Conservation (phyloP, 306 rosid species). For the Quercus engelmannii region DNA sequence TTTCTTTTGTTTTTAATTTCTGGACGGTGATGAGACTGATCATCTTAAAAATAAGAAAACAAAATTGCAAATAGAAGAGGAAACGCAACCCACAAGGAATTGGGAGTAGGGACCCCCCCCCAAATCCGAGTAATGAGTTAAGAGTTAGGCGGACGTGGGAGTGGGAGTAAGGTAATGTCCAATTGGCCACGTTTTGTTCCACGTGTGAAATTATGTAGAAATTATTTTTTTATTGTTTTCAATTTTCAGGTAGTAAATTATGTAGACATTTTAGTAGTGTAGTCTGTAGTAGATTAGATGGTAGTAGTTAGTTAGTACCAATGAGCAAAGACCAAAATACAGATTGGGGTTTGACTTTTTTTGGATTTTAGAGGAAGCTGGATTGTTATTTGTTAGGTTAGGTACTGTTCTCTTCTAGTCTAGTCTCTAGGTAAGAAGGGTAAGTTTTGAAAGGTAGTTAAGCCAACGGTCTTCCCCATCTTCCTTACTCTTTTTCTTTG, state of each 20-base stretch:
- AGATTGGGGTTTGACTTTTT: neutral
- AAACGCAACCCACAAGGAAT: too few species aligned
- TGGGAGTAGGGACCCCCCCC: neutral
- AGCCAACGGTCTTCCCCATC: constrained; percentile 20
- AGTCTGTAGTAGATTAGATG: too few species aligned
- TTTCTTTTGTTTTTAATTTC: too few species aligned
- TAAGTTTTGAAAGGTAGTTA: constrained; percentile 45
- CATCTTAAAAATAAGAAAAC: too few species aligned
- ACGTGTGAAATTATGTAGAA: neutral
- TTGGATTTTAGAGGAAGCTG: neutral
- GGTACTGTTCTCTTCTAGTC: constrained; percentile 1
- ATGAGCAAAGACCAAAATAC: neutral
- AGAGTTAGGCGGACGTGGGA: too few species aligned
- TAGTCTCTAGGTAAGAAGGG: constrained; percentile 15
- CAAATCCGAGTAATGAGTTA: neutral
- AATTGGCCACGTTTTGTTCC: neutral
- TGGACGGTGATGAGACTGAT: too few species aligned
- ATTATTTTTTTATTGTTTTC: too few species aligned
- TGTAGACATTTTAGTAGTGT: neutral
- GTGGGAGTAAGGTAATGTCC: neutral
- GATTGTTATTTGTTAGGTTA: constrained; percentile 40
- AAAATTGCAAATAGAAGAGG: neutral
- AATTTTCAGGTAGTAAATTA: too few species aligned
- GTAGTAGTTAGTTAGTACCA: too few species aligned
- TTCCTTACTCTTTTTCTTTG: neutral